Evolutionary conservation across 1,284 basidiomycete genomes (phyloP).

Genomic region (Puccinia horiana): DNA sequence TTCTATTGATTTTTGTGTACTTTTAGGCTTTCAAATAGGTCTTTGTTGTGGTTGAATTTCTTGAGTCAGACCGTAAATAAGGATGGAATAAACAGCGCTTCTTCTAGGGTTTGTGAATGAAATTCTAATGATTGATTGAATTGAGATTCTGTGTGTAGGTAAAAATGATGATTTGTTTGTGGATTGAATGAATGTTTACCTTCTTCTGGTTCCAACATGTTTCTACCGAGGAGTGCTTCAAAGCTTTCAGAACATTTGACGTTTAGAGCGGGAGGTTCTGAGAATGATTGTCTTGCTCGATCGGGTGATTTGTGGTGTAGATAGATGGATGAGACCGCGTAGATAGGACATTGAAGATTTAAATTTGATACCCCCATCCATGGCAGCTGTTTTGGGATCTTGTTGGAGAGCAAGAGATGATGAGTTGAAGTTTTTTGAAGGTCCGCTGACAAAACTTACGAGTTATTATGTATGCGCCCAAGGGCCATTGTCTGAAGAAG

Average conservation of each 20-base stretch:
- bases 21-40: constrained; percentile 74
- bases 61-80: constrained; percentile 88
- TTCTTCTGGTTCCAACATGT: constrained; percentile 91
- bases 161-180: no score
- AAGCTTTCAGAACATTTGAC: constrained; percentile 98
- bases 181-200: constrained; percentile 63
- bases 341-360: constrained; percentile 94
- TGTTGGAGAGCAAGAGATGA: constrained; percentile 64
- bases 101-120: constrained; percentile 76
- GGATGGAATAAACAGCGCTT: constrained; percentile 82
- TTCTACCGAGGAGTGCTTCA: constrained; percentile 80
- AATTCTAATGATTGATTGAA: constrained; percentile 85
- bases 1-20: constrained; percentile 75
- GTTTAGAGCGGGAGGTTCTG: constrained; percentile 89
- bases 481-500: constrained; percentile 13
- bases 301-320: constrained; percentile 85
- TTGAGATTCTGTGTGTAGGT: constrained; percentile 72
- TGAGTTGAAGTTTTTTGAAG: constrained; percentile 79
- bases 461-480: constrained; percentile 29
- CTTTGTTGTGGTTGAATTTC: constrained; percentile 66
- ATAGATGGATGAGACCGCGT: constrained; percentile 87
- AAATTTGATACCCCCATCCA: constrained; percentile 65
- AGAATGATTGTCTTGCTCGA: constrained; percentile 86
- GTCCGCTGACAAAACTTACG: constrained; percentile 59
- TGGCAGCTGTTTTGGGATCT: constrained; percentile 40